Evolutionary conservation across 1,139 yeast species (phyloP).

Genomic region (Suzukiozyma palmioleophila): DNA sequence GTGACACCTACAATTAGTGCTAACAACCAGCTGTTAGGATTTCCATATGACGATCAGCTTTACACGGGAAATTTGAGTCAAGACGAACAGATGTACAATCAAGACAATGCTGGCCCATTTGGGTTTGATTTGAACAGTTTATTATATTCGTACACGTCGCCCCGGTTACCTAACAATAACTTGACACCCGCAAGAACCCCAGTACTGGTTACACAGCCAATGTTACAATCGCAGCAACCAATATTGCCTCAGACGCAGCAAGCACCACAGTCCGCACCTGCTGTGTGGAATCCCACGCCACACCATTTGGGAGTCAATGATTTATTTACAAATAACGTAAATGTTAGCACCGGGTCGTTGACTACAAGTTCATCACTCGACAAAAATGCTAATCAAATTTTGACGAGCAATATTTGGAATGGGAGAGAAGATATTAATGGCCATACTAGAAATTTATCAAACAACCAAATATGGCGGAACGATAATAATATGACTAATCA

Average conservation of each 20-base stretch:
- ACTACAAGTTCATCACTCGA: conserved; percentile 1
- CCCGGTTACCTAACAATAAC: conserved; percentile 1
- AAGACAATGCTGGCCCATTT: conserved; percentile 8
- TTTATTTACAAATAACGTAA: conserved; percentile 1
- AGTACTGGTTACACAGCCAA: background rate
- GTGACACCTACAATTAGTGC: conserved; percentile 2
- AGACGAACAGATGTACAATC: background rate
- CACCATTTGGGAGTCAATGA: background rate
- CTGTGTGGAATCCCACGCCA: conserved; percentile 1
- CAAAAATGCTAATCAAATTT: background rate
- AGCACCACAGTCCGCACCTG: background rate
- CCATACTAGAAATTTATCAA: conserved; percentile 22
- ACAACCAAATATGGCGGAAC: conserved; percentile 30
- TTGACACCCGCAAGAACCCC: background rate
- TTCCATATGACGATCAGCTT: conserved; percentile 21
- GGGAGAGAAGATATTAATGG: conserved; percentile 2
- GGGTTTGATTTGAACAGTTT: conserved; percentile 9
- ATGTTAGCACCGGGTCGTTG: background rate
- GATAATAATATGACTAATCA: conserved; percentile 14
- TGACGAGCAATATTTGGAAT: background rate
- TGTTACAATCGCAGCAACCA: background rate
- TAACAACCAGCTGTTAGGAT: conserved; percentile 11
- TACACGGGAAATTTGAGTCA: conserved; percentile 10
- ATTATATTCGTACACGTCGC: conserved; percentile 2
- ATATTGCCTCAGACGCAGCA: background rate